Evolutionary conservation across 192 early-diverging fungal species (phyloP).

Genomic region (Glomus cerebriforme): DNA sequence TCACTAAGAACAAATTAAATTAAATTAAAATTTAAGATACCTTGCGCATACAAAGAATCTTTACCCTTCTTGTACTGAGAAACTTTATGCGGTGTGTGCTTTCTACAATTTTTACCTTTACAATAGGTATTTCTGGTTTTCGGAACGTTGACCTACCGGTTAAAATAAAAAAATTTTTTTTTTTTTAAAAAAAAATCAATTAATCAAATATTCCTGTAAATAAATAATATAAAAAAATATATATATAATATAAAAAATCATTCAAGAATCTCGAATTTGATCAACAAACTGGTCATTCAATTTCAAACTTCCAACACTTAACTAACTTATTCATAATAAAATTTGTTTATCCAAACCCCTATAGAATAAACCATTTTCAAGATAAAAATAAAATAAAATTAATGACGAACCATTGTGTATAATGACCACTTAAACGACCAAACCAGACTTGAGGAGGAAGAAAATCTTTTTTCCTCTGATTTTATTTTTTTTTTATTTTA

Average conservation of each 20-base stretch:
- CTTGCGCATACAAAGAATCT: slow-evolving; percentile 98
- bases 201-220: background rate
- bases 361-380: background rate
- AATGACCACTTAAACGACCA: background rate
- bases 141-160: slow-evolving; percentile 85
- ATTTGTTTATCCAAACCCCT: background rate
- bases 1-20: too few relatives aligned
- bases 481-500: background rate
- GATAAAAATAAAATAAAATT: background rate
- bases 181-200: background rate
- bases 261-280: too few relatives aligned
- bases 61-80: slow-evolving; percentile 99
- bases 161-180: background rate
- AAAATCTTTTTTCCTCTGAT: background rate
- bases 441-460: background rate
- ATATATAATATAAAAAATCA: too few relatives aligned
- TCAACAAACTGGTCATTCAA: too few relatives aligned
- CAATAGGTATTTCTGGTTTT: slow-evolving; percentile 99
- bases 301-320: too few relatives aligned
- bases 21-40: slow-evolving; percentile 46
- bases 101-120: slow-evolving; percentile 95
- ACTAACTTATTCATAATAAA: too few relatives aligned
- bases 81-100: slow-evolving; percentile 99
- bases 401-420: background rate
- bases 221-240: background rate